Base-by-base conservation (phyloP, 257 asterid species). In the Solanum bulbocastanum region DNA sequence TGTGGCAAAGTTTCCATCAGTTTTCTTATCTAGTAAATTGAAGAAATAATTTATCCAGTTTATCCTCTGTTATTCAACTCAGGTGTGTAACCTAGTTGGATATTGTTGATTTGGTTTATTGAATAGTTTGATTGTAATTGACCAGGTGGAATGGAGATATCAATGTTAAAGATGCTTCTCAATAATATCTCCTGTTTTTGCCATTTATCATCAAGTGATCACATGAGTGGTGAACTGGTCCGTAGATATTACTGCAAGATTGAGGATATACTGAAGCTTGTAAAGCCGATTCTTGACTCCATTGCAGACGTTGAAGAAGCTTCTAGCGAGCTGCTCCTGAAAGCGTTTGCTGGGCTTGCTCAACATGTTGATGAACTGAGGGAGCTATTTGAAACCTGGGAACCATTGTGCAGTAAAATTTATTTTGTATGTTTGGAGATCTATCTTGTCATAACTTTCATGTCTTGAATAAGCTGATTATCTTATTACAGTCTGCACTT, bases 351-450 rank as follows among this genome's bases (percentile, higher is more conserved):
- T 36, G 94, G 92, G 86, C 93, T 94, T 73, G 88, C 88, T 88
- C 96, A 91, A 66, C 92, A 90, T 85, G 93, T 94, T 87, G 95
- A 93, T 87, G 98, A 94, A 66, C 88, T 94, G 89, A 92, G 91
- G 88, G 95, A 94, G 85, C 91, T 92, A 66, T 94, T 93, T 87
- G 95, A 91, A 78, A 92, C 85, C 88, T 93, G 96, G 95, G 94
- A 93, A 74, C 93, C 95, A 73, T 87, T 96, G 89, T 95, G 92
- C 98, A 96, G 98, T 91, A 96, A 95, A 94, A 88, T 94, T 84
- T 94, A 93, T 93, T 95, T 94, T 91, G 98, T 96, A 93, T 7
- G 98, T 93, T 88, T 87, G 74, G 52, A 30, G 74, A 81, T 89
- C 84, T 89, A 56, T 88, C 39, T 27, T 39, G 60, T 65, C 74